Conservation (phyloP, 352 stramenopile species). For the Phytophthora pisi region DNA sequence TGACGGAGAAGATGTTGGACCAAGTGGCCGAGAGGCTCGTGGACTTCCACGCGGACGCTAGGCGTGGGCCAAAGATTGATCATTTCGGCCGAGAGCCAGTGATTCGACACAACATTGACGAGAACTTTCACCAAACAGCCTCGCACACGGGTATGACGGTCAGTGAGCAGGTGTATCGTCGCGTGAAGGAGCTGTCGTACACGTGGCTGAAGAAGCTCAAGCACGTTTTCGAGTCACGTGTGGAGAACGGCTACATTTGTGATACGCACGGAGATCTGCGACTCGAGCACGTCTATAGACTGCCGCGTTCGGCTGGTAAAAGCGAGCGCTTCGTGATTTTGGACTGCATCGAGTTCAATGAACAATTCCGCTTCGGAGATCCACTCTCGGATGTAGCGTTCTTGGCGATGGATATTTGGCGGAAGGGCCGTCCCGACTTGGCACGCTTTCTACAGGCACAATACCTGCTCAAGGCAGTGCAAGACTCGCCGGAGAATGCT, state of each 20-base stretch:
- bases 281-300: constrained; percentile 69
- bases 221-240: constrained; percentile 43
- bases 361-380: constrained; percentile 77
- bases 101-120: constrained; percentile 67
- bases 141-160: constrained; percentile 57
- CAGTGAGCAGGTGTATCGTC: constrained; percentile 49
- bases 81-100: constrained; percentile 57
- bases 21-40: constrained; percentile 56
- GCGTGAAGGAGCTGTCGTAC: constrained; percentile 63
- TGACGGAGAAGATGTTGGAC: constrained; percentile 46
- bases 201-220: constrained; percentile 48
- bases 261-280: constrained; percentile 74
- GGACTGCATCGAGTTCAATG: constrained; percentile 84
- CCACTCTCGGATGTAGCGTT: constrained; percentile 72
- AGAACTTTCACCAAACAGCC: constrained; percentile 74
- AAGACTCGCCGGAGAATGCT: constrained; percentile 55
- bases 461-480: constrained; percentile 56
- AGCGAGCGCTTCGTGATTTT: constrained; percentile 49
- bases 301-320: constrained; percentile 20
- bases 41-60: constrained; percentile 60
- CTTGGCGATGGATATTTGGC: constrained; percentile 73
- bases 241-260: constrained; percentile 66
- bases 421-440: constrained; percentile 60
- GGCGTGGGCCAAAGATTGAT: constrained; percentile 61
- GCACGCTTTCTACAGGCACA: constrained; percentile 53